Percentiles rank a stretch among this genome's conserved stretches.
Evolutionary conservation across 2,329 filamentous ascomycete genomes (phyloP).

Genomic region (Pseudogymnoascus sp.): DNA sequence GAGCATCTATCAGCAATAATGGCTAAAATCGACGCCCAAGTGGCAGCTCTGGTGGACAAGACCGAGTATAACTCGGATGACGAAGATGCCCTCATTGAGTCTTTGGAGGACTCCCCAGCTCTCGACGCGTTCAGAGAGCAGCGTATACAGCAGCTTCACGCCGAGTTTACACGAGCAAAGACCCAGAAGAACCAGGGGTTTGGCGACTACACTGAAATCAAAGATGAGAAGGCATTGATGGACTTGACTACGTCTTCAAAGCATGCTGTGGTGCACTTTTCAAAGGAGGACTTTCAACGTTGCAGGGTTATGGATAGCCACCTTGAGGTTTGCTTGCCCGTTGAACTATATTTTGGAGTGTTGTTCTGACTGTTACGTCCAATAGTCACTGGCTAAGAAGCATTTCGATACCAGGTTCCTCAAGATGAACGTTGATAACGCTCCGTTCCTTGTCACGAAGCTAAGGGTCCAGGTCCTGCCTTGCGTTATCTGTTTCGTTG

Average conservation of each 20-base stretch:
- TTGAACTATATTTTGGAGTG: not conserved
- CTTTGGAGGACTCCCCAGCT: slow-evolving; percentile 44
- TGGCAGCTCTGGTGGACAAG: slow-evolving; percentile 40
- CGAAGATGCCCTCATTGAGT: slow-evolving; percentile 51
- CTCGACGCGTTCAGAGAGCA: slow-evolving; percentile 48
- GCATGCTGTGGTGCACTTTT: slow-evolving; percentile 34
- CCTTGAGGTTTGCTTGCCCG: slow-evolving; percentile 24
- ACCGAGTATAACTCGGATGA: slow-evolving; percentile 35
- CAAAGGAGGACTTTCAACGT: slow-evolving; percentile 34
- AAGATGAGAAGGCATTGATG: slow-evolving; percentile 50
- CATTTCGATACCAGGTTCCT: slow-evolving; percentile 52
- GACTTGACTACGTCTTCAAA: slow-evolving; percentile 34
- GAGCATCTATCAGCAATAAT: slow-evolving; percentile 25
- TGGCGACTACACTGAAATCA: slow-evolving; percentile 47
- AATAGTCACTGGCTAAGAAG: slow-evolving; percentile 42
- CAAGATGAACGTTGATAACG: slow-evolving; percentile 51
- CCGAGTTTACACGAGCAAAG: slow-evolving; percentile 45
- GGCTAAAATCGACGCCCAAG: slow-evolving; percentile 41
- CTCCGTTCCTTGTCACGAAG: slow-evolving; percentile 50
- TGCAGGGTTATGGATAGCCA: slow-evolving; percentile 36
- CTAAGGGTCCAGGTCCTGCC: slow-evolving; percentile 50
- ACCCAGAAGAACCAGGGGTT: slow-evolving; percentile 41
- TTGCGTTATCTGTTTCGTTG: slow-evolving; percentile 49
- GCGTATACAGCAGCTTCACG: slow-evolving; percentile 49
- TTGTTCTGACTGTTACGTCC: not conserved